phyloP scores from a whole-genome alignment of 2,329 filamentous ascomycete genomes.

The Simplicillium aogashimaense region DNA sequence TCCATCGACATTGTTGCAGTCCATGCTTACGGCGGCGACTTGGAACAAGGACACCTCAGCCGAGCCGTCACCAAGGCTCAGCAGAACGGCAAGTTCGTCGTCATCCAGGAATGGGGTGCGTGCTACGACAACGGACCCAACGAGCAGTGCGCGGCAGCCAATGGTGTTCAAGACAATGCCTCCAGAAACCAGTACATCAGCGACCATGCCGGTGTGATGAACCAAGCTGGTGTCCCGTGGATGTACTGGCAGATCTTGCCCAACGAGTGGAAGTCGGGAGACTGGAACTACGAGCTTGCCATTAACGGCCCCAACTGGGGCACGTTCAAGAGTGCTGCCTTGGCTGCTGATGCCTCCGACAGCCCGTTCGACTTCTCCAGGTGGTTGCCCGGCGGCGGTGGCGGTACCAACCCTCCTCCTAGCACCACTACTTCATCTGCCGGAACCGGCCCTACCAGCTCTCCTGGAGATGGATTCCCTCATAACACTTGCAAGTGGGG shows the following conservation, averaged over 20 bases:
- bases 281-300: conserved; percentile 21
- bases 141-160: conserved; percentile 12
- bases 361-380: conserved; percentile 7
- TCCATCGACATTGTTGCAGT: conserved; percentile 10
- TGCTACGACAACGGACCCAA: conserved; percentile 18
- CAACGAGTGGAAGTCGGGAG: conserved; percentile 17
- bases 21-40: conserved; percentile 18
- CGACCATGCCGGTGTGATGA: conserved; percentile 16
- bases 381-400: too few species aligned
- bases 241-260: conserved; percentile 24
- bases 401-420: too few species aligned
- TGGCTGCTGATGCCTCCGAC: conserved; percentile 5
- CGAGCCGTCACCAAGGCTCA: conserved; percentile 15
- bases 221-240: conserved; percentile 18
- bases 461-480: too few species aligned
- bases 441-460: too few species aligned
- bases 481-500: too few species aligned
- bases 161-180: conserved; percentile 5
- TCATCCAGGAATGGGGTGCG: conserved; percentile 19
- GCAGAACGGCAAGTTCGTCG: conserved; percentile 18
- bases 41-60: conserved; percentile 11
- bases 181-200: conserved; percentile 16
- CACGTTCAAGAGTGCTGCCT: conserved; percentile 6
- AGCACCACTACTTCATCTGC: too few species aligned
- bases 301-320: conserved; percentile 14